phyloP scores from a whole-genome alignment of 495 filamentous ascomycete species.

The Daldinia concentrica region DNA sequence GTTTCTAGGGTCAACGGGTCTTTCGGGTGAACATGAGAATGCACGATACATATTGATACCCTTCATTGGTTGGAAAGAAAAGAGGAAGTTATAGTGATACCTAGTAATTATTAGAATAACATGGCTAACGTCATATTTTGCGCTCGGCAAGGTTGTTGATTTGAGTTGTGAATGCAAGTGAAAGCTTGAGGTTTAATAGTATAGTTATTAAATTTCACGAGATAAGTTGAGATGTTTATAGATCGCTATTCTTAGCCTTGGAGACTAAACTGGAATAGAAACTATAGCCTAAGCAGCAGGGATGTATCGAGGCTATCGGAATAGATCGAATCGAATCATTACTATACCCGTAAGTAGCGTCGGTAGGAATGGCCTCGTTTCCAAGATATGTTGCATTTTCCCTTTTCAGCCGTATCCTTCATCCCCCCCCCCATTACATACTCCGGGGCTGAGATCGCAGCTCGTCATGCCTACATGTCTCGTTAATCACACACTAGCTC shows the following conservation, averaged over 20 bases:
- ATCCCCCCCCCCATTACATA: not conserved
- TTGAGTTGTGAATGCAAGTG: not conserved
- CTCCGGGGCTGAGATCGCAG: not conserved
- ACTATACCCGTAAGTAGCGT: not conserved
- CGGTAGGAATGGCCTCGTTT: not conserved
- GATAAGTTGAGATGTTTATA: not conserved
- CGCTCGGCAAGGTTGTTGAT: too few species aligned
- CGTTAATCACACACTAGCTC: not conserved
- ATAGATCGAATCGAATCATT: not conserved
- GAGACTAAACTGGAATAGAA: not conserved
- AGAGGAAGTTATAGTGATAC: not conserved
- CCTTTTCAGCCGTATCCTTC: not conserved
- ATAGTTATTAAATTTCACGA: not conserved
- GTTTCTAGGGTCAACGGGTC: slow-evolving; percentile 9
- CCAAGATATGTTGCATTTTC: not conserved
- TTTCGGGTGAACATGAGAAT: slow-evolving; percentile 13
- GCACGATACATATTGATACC: slow-evolving; percentile 14
- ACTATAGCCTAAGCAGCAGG: not conserved
- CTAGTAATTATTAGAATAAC: slow-evolving; percentile 1
- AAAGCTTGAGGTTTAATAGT: not conserved
- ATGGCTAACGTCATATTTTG: not conserved
- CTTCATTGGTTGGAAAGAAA: slow-evolving; percentile 6
- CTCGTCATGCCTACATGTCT: not conserved
- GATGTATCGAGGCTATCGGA: not conserved
- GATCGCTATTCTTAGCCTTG: not conserved